Evolutionary conservation across 495 filamentous ascomycete species (phyloP).

Genomic region (Trichoderma gamsii): DNA sequence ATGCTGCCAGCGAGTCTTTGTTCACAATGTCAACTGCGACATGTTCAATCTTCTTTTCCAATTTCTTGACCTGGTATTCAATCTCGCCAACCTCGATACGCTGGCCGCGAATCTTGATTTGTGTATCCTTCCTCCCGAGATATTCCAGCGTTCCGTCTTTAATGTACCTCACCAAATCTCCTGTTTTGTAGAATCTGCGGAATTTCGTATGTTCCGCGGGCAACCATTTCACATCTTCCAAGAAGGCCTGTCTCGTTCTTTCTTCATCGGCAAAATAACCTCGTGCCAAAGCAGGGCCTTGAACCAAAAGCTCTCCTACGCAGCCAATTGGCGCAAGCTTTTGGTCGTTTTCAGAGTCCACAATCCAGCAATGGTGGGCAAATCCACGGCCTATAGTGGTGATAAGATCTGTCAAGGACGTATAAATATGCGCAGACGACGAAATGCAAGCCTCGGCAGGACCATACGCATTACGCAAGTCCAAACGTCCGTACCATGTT

Average conservation of each 20-base stretch:
- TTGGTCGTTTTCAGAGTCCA: constrained; percentile 28
- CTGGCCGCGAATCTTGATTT: constrained; percentile 25
- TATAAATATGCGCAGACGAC: neutral
- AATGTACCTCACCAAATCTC: constrained; percentile 21
- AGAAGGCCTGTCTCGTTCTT: constrained; percentile 9
- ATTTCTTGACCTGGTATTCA: constrained; percentile 16
- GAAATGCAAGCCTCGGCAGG: constrained; percentile 30
- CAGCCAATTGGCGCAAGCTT: constrained; percentile 35
- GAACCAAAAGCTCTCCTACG: constrained; percentile 42
- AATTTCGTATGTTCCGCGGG: constrained; percentile 25
- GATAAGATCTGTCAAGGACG: neutral
- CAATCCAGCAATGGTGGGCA: constrained; percentile 40
- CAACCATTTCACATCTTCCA: neutral
- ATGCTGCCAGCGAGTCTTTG: neutral
- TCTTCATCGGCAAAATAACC: constrained; percentile 25
- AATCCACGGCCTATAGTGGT: neutral
- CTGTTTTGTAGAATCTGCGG: constrained; percentile 42
- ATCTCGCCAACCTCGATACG: constrained; percentile 26
- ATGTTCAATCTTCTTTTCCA: neutral
- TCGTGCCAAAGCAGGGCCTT: constrained; percentile 31
- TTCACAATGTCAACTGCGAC: neutral
- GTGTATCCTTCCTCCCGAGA: constrained; percentile 24
- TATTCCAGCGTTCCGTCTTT: constrained; percentile 21
- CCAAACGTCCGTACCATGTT: constrained; percentile 16
- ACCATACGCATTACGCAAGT: constrained; percentile 41